phyloP scores from a whole-genome alignment of 2,329 filamentous ascomycete genomes.

The Colletotrichum sp. region DNA sequence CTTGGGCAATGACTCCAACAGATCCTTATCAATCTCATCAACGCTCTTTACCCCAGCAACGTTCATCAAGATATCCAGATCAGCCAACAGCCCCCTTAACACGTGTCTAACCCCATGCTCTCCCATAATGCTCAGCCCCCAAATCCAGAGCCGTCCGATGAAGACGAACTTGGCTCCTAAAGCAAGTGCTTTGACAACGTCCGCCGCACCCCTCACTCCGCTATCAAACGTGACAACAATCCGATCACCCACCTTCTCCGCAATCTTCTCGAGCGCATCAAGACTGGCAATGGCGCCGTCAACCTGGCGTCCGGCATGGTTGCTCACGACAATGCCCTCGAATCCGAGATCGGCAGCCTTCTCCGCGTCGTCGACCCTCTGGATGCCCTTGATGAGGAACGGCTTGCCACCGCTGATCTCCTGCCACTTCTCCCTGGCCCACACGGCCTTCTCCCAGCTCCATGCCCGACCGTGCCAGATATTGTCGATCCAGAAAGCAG shows the following conservation, averaged over 20 bases:
- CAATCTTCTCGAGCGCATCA: constrained; percentile 52
- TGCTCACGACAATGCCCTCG: constrained; percentile 66
- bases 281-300: constrained; percentile 55
- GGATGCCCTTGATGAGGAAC: constrained; percentile 68
- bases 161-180: constrained; percentile 63
- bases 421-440: constrained; percentile 66
- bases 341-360: constrained; percentile 61
- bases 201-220: constrained; percentile 62
- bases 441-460: constrained; percentile 68
- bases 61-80: constrained; percentile 62
- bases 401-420: constrained; percentile 62
- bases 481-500: constrained; percentile 66
- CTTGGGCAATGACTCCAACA: constrained; percentile 8
- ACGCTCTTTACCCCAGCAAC: constrained; percentile 55
- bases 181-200: constrained; percentile 63
- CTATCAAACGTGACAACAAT: constrained; percentile 40
- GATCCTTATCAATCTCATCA: constrained; percentile 32
- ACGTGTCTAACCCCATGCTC: constrained; percentile 13
- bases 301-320: constrained; percentile 60
- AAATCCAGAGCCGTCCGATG: constrained; percentile 65
- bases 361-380: constrained; percentile 61
- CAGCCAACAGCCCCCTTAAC: constrained; percentile 44
- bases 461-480: constrained; percentile 69
- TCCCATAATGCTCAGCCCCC: constrained; percentile 22
- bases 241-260: constrained; percentile 25